Evolutionary conservation across 176 grass and related monocot genomes (phyloP), one percentile per base, ranked within the genome.

Genomic region (Paspalum notatum): DNA sequence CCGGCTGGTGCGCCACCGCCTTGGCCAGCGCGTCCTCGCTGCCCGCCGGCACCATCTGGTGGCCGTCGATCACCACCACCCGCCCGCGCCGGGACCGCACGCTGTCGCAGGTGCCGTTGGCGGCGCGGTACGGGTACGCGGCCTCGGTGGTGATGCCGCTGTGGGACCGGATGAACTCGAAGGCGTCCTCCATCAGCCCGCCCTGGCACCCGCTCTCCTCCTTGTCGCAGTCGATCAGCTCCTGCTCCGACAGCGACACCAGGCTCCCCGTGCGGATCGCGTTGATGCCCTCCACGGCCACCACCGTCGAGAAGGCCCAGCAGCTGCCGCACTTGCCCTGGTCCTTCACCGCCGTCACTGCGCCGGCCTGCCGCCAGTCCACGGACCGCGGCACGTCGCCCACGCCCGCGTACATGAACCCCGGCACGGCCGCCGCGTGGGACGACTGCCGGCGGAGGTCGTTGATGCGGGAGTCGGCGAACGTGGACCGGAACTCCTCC

Each of bases 191-290:
- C 93, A 92, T 92, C 3, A 95, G 73, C 6, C 93, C 93, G 32
- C 93, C 90, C 32, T 87, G 21, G 75, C 90, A 92, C 47, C 87
- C 90, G 27, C 78, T 90, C 74, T 92, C 85, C 6, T 38, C 72
- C 20, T 67, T 88, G 81, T 95, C 93, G 44, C 93, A 92, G 68
- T 95, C 93, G 25, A 95, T n/a, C 5, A 95, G 90, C 82, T 95
- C 93, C 88, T 92, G 93, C 56, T 95, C 87, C 17, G 90, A 95
- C 26, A 95, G 81, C 0, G 90, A 90, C 49, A 95, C 18, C 42
- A 95, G 71, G 20, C 41, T 51, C 38, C 80, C 87, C 4, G 82
- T 92, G 26, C 77, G 81, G 78, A 95, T 92, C 12, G 86, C 80
- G 85, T 95, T 92, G 88, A 92, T 90, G 42, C 93, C 90, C 53